A percentile compares a stretch with the other conserved stretches of the same genome.
phyloP scores from a whole-genome alignment of 768 basidiomycete genomes.

The Pleurotus djamor region DNA sequence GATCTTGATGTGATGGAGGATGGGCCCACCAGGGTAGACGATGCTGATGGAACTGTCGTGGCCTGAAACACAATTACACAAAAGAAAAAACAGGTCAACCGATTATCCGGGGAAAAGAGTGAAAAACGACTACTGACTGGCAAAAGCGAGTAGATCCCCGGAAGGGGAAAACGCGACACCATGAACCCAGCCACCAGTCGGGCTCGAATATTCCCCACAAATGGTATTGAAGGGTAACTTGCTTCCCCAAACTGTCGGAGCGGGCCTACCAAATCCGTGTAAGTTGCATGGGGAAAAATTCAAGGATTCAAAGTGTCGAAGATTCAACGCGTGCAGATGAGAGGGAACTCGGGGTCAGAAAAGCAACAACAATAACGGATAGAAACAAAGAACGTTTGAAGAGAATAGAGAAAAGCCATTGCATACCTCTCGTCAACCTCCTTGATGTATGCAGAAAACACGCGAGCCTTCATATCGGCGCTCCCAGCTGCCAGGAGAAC shows the following conservation, averaged over 20 bases:
- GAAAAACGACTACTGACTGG: constrained; percentile 56
- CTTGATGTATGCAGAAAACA: constrained; percentile 98
- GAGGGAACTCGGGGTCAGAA: too few species aligned
- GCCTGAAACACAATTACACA: constrained; percentile 39
- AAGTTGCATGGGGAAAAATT: too few species aligned
- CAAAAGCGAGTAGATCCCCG: constrained; percentile 92
- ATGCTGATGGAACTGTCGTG: constrained; percentile 94
- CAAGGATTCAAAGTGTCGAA: too few species aligned
- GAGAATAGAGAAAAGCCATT: not conserved
- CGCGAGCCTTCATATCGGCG: constrained; percentile 96
- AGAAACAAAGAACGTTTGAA: too few species aligned
- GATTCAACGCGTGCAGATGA: too few species aligned
- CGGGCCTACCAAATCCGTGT: constrained; percentile 51
- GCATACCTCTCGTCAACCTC: constrained; percentile 89
- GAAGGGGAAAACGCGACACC: constrained; percentile 94
- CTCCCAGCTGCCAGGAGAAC: constrained; percentile 96
- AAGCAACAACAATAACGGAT: too few species aligned
- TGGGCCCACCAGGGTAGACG: constrained; percentile 84
- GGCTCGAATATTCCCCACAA: constrained; percentile 89
- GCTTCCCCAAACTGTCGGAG: constrained; percentile 94
- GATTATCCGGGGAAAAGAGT: not conserved
- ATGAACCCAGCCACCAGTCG: constrained; percentile 97
- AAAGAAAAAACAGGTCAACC: not conserved
- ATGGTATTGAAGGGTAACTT: constrained; percentile 97
- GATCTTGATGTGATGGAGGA: constrained; percentile 71